A percentile compares a stretch with the other conserved stretches of the same genome.
Evolutionary conservation across 1,139 yeast species (phyloP).

Genomic region (Lodderomyces orthopsilosis): DNA sequence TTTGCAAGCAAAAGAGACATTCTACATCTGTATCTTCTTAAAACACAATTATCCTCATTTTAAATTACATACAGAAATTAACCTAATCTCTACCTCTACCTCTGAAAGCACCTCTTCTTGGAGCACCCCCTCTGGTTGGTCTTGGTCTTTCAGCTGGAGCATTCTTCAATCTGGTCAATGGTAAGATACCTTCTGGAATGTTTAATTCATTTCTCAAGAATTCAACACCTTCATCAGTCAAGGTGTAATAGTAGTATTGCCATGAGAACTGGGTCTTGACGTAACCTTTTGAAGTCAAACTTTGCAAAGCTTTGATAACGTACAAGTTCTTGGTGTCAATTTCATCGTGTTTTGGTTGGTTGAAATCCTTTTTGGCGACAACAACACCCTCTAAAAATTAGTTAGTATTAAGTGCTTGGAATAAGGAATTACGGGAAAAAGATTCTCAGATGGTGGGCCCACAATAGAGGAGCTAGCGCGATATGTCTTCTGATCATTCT

Average conservation of each 20-base stretch:
- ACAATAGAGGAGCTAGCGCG: too few relatives aligned
- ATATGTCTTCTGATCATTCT: too few relatives aligned
- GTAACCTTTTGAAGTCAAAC: conserved; percentile 97
- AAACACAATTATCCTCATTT: conserved; percentile 17
- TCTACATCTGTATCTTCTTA: conserved; percentile 1
- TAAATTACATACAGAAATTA: conserved; percentile 18
- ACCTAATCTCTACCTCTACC: conserved; percentile 29
- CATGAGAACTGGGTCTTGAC: conserved; percentile 99
- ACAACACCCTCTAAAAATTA: conserved; percentile 83
- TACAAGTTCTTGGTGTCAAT: conserved; percentile 96
- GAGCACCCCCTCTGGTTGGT: conserved; percentile 38
- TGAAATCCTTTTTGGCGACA: conserved; percentile 98
- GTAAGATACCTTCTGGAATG: conserved; percentile 98
- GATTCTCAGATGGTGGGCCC: too few relatives aligned
- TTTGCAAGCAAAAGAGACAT: background rate
- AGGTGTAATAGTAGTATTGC: conserved; percentile 99
- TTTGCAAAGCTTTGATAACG: conserved; percentile 99
- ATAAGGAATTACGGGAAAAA: too few relatives aligned
- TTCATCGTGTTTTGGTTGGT: conserved; percentile 97
- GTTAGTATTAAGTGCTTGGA: conserved; percentile 25
- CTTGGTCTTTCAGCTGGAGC: conserved; percentile 78
- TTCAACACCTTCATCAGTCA: conserved; percentile 99
- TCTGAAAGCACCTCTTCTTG: conserved; percentile 46
- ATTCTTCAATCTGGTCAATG: conserved; percentile 96
- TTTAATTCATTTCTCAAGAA: conserved; percentile 97